These are phyloP conservation scores for Daldinia sp. DNA, from an alignment of 2,329 filamentous ascomycete species.

Conservation along the genomic window DNA sequence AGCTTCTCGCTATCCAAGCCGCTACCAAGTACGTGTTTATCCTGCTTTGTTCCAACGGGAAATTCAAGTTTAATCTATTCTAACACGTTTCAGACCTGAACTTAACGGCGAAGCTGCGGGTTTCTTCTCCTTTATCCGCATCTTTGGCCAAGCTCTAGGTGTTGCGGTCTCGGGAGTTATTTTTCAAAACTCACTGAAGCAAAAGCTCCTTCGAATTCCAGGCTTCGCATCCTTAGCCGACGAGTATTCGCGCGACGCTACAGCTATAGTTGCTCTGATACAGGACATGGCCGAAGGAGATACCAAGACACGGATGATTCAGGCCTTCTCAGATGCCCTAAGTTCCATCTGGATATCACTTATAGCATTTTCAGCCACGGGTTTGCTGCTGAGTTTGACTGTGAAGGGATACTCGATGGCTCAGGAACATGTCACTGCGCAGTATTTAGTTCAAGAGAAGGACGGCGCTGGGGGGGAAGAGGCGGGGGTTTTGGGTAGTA, in stretches of 20 bases:
- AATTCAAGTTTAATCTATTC: background rate
- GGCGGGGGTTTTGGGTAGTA: background rate
- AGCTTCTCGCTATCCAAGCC: conserved; percentile 70
- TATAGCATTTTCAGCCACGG: conserved; percentile 12
- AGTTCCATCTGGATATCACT: conserved; percentile 17
- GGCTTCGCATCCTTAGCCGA: conserved; percentile 53
- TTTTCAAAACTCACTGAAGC: conserved; percentile 71
- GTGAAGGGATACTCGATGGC: conserved; percentile 45
- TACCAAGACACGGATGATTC: conserved; percentile 29
- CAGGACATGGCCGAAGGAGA: conserved; percentile 47
- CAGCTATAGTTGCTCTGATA: conserved; percentile 36
- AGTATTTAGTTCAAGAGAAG: conserved; percentile 38
- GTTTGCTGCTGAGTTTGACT: conserved; percentile 45
- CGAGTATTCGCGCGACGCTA: conserved; percentile 64
- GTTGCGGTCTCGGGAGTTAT: conserved; percentile 73
- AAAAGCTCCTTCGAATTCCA: conserved; percentile 57
- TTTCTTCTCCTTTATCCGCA: conserved; percentile 73
- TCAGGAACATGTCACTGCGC: conserved; percentile 46
- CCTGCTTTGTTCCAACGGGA: background rate
- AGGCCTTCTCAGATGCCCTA: conserved; percentile 17
- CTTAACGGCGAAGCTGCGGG: conserved; percentile 56
- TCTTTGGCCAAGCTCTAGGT: conserved; percentile 70
- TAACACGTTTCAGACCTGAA: conserved; percentile 6
- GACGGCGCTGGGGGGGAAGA: background rate
- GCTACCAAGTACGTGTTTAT: conserved; percentile 49